These are phyloP conservation scores for Spathaspora arborariae DNA, from an alignment of 805 yeast genomes.

Conservation along the genomic window DNA sequence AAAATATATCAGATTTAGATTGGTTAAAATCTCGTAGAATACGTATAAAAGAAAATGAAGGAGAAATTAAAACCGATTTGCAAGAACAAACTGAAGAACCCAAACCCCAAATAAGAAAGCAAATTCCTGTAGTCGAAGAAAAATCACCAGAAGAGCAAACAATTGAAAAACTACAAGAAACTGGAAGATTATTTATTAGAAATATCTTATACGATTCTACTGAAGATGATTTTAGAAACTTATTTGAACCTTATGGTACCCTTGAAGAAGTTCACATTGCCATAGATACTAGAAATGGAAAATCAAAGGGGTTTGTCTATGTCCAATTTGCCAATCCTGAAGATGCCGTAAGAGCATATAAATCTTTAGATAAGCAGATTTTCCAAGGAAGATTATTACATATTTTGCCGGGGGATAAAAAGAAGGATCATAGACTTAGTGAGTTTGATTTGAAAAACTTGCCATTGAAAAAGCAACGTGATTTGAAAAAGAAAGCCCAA, in stretches of 20 bases:
- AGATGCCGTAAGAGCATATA: conserved; percentile 75
- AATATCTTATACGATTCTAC: conserved; percentile 77
- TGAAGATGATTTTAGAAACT: conserved; percentile 68
- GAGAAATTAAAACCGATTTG: conserved; percentile 10
- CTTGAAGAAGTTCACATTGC: conserved; percentile 91
- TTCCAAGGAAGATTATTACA: conserved; percentile 94
- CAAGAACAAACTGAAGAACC: conserved; percentile 5
- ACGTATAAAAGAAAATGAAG: conserved; percentile 50
- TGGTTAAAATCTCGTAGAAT: conserved; percentile 79
- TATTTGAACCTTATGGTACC: conserved; percentile 67
- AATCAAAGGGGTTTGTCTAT: conserved; percentile 91
- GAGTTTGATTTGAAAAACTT: conserved; percentile 88
- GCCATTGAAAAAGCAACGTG: conserved; percentile 89
- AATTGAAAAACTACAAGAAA: conserved; percentile 50
- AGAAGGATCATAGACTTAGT: conserved; percentile 78
- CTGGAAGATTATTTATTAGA: conserved; percentile 85
- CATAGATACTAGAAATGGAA: conserved; percentile 82
- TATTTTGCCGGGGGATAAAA: conserved; percentile 78
- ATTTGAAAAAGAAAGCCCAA: conserved; percentile 74
- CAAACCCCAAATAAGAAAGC: conserved; percentile 1
- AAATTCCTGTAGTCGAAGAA: conserved; percentile 15
- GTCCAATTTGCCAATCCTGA: conserved; percentile 63
- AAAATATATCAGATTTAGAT: conserved; percentile 68
- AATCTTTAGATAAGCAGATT: conserved; percentile 75
- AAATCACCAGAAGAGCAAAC: conserved; percentile 41